A percentile compares a stretch with the other conserved stretches of the same genome.
phyloP scores from a whole-genome alignment of 2,329 filamentous ascomycete species.

The Colletotrichum tamarilloi region DNA sequence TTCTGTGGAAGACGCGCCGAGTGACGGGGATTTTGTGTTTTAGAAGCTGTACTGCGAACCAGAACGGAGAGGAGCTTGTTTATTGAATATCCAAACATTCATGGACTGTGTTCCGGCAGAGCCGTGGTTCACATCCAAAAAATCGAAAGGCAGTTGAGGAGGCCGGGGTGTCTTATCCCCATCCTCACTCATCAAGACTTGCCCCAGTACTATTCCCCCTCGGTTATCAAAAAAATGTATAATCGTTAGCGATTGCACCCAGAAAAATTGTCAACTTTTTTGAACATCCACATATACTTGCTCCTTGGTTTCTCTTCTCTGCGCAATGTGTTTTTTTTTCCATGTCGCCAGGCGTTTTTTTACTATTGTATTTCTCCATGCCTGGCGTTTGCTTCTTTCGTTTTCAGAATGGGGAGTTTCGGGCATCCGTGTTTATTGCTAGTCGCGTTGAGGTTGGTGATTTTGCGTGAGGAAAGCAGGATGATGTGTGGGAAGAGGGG shows the following conservation, averaged over 20 bases:
- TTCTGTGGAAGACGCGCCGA: neutral
- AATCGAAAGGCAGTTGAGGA: neutral
- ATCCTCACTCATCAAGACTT: neutral
- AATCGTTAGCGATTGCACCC: conserved; percentile 29
- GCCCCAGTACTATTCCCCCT: neutral
- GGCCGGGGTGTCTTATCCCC: too few relatives aligned
- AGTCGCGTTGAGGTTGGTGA: neutral
- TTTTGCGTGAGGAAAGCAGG: too few relatives aligned
- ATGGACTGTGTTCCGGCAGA: conserved; percentile 10
- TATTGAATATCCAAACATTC: conserved; percentile 12
- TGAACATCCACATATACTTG: neutral
- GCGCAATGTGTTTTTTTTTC: neutral
- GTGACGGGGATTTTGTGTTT: neutral
- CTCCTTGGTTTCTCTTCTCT: neutral
- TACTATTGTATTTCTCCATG: neutral
- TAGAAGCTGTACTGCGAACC: neutral
- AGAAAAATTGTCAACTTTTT: neutral
- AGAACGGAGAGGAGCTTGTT: neutral
- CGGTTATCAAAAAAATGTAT: conserved; percentile 33
- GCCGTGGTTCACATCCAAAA: conserved; percentile 1
- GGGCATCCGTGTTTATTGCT: neutral
- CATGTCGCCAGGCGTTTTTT: neutral
- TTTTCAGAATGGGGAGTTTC: neutral
- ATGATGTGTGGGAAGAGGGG: too few relatives aligned
- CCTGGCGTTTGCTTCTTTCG: neutral